Percentiles rank a stretch among this genome's conserved stretches.
phyloP scores from a whole-genome alignment of 345 rosid genomes.

The Populus euphratica region DNA sequence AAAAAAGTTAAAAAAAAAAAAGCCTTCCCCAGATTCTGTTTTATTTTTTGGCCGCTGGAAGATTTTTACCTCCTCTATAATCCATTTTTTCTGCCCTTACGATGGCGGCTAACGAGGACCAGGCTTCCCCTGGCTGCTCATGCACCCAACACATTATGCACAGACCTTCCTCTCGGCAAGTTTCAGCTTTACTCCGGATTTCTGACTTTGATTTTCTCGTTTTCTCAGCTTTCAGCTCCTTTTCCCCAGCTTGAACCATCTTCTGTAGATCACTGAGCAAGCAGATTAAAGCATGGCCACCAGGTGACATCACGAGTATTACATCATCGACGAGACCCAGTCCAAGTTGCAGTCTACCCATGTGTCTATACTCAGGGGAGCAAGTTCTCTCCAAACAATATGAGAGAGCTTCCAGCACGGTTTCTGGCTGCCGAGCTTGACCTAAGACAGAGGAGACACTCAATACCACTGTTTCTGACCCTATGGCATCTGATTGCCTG shows the following conservation, averaged over 20 bases:
- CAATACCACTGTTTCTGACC: conserved; percentile 53
- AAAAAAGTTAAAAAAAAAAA: conserved; percentile 13
- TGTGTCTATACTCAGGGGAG: conserved; percentile 60
- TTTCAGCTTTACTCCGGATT: conserved; percentile 57
- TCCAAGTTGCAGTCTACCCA: conserved; percentile 70
- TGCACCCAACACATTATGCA: conserved; percentile 88
- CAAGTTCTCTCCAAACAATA: conserved; percentile 77
- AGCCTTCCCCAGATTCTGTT: conserved; percentile 30
- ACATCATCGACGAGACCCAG: conserved; percentile 62
- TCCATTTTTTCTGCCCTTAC: conserved; percentile 55
- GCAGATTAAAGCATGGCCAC: conserved; percentile 54
- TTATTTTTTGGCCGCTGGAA: conserved; percentile 22
- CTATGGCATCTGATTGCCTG: conserved; percentile 66
- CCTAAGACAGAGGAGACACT: conserved; percentile 67
- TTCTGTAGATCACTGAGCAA: conserved; percentile 71
- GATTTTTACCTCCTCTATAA: conserved; percentile 22
- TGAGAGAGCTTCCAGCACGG: conserved; percentile 54
- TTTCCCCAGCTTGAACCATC: conserved; percentile 51
- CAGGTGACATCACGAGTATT: conserved; percentile 47
- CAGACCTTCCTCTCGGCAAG: conserved; percentile 69
- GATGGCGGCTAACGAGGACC: conserved; percentile 50
- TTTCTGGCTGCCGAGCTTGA: conserved; percentile 60
- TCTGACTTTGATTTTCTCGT: conserved; percentile 41
- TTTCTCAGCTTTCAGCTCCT: conserved; percentile 45
- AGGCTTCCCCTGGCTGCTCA: conserved; percentile 62